phyloP scores from a whole-genome alignment of 371 early-diverging fungal species.

The Circinella umbellata region DNA sequence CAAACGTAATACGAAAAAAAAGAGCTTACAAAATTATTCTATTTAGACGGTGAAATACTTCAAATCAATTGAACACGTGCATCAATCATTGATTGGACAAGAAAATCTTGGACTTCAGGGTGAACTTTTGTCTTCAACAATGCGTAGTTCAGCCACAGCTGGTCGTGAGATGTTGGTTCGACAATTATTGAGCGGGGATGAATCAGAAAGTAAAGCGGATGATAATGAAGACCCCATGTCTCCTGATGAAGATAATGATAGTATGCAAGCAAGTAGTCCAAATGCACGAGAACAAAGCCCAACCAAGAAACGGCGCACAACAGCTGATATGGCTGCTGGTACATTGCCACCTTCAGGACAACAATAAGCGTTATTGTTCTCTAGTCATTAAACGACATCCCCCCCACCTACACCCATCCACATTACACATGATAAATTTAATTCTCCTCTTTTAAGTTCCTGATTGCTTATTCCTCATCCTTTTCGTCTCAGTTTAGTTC shows the following conservation, averaged over 20 bases:
- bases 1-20: neutral
- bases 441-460: neutral
- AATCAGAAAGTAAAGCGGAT: conserved; percentile 6
- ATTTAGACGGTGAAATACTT: conserved; percentile 81
- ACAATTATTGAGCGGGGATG: conserved; percentile 18
- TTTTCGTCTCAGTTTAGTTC: neutral
- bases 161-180: conserved; percentile 15
- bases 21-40: too few relatives aligned
- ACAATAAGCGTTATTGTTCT: too few relatives aligned
- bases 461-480: neutral
- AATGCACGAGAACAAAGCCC: conserved; percentile 11
- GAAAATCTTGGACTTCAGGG: conserved; percentile 83
- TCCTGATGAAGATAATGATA: conserved; percentile 6
- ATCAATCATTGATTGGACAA: conserved; percentile 77
- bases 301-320: conserved; percentile 17
- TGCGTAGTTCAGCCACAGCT: neutral
- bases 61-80: conserved; percentile 89
- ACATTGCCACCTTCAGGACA: neutral
- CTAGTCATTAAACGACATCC: neutral
- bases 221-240: neutral
- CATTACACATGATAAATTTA: neutral
- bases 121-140: conserved; percentile 24
- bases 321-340: conserved; percentile 13
- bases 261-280: neutral
- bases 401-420: neutral